Percentiles rank a stretch among this genome's conserved stretches.
Evolutionary conservation across 352 stramenopile species (phyloP).

Genomic region (Phytophthora ramorum): DNA sequence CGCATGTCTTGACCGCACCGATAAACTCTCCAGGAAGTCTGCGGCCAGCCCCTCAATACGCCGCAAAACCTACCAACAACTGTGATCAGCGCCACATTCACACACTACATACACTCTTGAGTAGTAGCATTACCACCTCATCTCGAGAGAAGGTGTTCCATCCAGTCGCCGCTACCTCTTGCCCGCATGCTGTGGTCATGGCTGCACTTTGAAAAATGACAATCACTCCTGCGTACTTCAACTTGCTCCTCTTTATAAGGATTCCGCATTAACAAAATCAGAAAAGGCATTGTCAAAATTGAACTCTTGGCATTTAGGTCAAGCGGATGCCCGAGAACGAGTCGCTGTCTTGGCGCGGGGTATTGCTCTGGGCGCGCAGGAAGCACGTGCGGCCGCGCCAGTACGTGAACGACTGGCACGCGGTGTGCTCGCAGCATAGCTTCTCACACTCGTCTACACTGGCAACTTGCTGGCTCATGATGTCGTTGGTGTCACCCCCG

Average conservation of each 20-base stretch:
- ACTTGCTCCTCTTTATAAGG: conserved; percentile 49
- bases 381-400: conserved; percentile 78
- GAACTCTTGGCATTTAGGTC: conserved; percentile 20
- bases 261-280: conserved; percentile 22
- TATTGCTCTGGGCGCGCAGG: conserved; percentile 51
- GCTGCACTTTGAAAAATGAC: conserved; percentile 31
- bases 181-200: conserved; percentile 14
- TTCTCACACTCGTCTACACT: conserved; percentile 70
- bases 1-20: conserved; percentile 27
- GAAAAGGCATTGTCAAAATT: conserved; percentile 22
- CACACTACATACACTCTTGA: background rate
- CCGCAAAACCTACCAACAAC: conserved; percentile 49
- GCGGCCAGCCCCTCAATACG: conserved; percentile 65
- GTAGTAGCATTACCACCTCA: conserved; percentile 34
- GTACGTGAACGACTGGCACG: conserved; percentile 76
- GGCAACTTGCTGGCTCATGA: conserved; percentile 62
- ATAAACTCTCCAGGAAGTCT: conserved; percentile 65
- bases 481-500: conserved; percentile 62
- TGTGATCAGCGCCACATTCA: background rate
- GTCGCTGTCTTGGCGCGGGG: conserved; percentile 51
- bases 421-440: conserved; percentile 65
- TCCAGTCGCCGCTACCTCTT: conserved; percentile 6
- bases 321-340: conserved; percentile 69
- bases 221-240: conserved; percentile 31
- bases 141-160: conserved; percentile 39